Base-by-base conservation (phyloP, 768 basidiomycete species). In the Tremella yokohamensis region DNA sequence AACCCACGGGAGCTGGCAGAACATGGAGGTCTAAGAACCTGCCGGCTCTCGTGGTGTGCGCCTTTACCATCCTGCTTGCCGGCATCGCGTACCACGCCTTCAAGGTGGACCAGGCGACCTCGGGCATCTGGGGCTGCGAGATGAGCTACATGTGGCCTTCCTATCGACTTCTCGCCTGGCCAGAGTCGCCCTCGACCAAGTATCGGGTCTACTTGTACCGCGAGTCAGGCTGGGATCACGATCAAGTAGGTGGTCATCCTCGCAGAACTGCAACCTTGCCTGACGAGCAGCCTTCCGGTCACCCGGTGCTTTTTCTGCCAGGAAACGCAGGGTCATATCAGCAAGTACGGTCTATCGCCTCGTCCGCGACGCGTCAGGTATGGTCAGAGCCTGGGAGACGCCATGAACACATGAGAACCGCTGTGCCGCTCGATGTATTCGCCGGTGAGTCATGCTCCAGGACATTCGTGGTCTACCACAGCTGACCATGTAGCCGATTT, bases 271-370 rank as follows among this genome's bases (percentile, higher is more conserved):
- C n/a, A 6, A 4, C 15, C 42, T 22, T 16, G 42, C n/a, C 22
- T 45, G 42, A 45, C 44, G 13, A 13, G 24, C 44, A 54, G 37
- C 60, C 40, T 3, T 34, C 79, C 53, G 89, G 90, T 39, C 71
- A 83, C 16, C 96, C 96, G n/a, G 90, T 94, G 25, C 80, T 99
- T 25, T 99, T 97, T 79, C 87, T 98, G 42, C 96, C 96, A 1
- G 96, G 96, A 8, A 98, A 97, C 74, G 94, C 94, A 20, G 96
- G 96, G 4, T 93, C 90, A 1, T 92, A 88, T 34, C 86, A 84
- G 63, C 96, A 98, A 80, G 88, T 89, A 48, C 85, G 96, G 62
- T 93, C 90, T 12, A 91, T 98, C 65, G 94, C 94, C 3, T 91
- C 90, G 12, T 92, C 90, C 9, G 89, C 91, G 4, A 79, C 87